These are phyloP conservation scores for Periconia macrospinosa DNA, from an alignment of 2,329 filamentous ascomycete genomes.

Conservation along the genomic window DNA sequence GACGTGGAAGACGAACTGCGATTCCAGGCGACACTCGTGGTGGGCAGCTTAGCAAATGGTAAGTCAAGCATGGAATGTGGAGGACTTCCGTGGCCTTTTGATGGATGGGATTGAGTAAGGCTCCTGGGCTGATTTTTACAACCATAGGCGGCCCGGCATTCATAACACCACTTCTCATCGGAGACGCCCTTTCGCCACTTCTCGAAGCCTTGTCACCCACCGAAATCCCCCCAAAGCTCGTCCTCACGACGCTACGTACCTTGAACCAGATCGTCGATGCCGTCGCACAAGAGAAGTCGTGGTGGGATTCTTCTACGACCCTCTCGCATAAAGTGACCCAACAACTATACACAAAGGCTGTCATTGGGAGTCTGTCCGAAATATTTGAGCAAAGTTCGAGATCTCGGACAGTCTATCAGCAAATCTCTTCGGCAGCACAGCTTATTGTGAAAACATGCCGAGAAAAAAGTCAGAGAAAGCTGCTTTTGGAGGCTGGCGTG, in stretches of 20 bases:
- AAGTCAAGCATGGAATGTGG: slow-evolving; percentile 30
- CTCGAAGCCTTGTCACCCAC: slow-evolving; percentile 69
- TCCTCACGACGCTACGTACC: slow-evolving; percentile 73
- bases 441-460: slow-evolving; percentile 66
- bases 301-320: slow-evolving; percentile 53
- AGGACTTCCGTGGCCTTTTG: neutral
- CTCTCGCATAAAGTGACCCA: slow-evolving; percentile 36
- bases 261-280: slow-evolving; percentile 73
- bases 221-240: slow-evolving; percentile 66
- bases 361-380: slow-evolving; percentile 64
- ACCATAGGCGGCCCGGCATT: slow-evolving; percentile 74
- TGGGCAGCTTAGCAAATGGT: slow-evolving; percentile 85
- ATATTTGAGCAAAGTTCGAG: slow-evolving; percentile 65
- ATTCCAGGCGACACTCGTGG: slow-evolving; percentile 80
- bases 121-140: slow-evolving; percentile 18
- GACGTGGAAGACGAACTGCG: slow-evolving; percentile 68
- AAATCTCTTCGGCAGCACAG: slow-evolving; percentile 62
- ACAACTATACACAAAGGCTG: slow-evolving; percentile 62
- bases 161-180: slow-evolving; percentile 71
- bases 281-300: slow-evolving; percentile 57
- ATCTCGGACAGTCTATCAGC: slow-evolving; percentile 59
- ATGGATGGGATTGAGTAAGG: neutral
- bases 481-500: slow-evolving; percentile 72
- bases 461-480: slow-evolving; percentile 69
- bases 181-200: slow-evolving; percentile 68